Base-by-base conservation (phyloP, 2,329 filamentous ascomycete genomes). In the Penicillium brevicompactum region DNA sequence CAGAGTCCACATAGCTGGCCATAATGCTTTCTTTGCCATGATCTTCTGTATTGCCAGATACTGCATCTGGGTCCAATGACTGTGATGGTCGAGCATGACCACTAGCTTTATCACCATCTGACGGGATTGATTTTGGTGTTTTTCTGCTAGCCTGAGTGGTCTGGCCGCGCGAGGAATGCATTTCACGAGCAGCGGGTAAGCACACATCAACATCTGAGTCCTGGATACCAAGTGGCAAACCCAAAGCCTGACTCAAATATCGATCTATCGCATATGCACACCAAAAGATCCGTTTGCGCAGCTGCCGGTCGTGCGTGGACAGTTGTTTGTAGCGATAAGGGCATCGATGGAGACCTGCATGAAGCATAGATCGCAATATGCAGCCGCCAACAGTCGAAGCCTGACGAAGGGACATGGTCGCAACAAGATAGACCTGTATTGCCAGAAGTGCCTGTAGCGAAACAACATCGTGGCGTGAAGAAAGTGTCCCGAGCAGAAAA, bases 311-410 rank as follows among this genome's bases (percentile, higher is more conserved):
- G 56, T 75, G 71, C 3, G 68, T 67, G 2, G 76, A 74, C 9
- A 82, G 70, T 49, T 80, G 72, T 9, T 70, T 69, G 55, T 82
- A 83, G 6, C 80, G 78, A 52, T 78, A 77, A 0, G 81, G 81
- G 58, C 81, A 82, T 3, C 80, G 73, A 59, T 83, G 80, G 6
- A 82, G 70, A 4, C 81, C 80, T 1, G 78, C 75, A 58, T 82
- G 79, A 22, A 79, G 77, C 45, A 82, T 73, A 5, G 76, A 74
- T 42, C 79, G 76, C 4, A 77, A 67, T 6, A 82, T 68, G 18
- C 77, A 71, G 4, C 80, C 80, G 22, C 78, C 77, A 5, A 82
- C 71, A 0, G 77, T 78, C 0, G 79, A 81, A 1, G 80, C 80
- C 7, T 76, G 74, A 21, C 79, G 74, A 6, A 82, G 70, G 2